Conservation (phyloP, 192 early-diverging fungal species). For the Rhizophagus sp. region DNA sequence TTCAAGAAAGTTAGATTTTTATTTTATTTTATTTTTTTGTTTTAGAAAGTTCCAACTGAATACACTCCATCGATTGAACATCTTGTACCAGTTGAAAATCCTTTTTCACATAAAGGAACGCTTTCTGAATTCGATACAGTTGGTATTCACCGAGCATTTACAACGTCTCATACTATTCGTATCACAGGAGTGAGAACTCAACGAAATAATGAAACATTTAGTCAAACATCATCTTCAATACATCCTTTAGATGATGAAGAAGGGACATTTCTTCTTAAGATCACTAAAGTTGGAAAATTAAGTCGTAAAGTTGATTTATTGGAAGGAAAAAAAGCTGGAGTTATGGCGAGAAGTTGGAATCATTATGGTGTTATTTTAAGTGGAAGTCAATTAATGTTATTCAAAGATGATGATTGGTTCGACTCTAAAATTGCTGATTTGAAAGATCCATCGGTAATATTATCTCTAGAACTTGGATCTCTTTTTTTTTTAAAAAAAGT, state of each 20-base stretch:
- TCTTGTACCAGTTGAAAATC: conserved; percentile 23
- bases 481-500: not conserved
- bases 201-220: not conserved
- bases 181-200: conserved; percentile 38
- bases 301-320: conserved; percentile 72
- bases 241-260: conserved; percentile 17
- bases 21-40: not conserved
- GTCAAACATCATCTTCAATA: not conserved
- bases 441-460: conserved; percentile 1
- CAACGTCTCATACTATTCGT: conserved; percentile 33
- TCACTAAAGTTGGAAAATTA: conserved; percentile 69
- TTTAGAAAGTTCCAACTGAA: conserved; percentile 24
- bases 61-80: conserved; percentile 18
- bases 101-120: conserved; percentile 29
- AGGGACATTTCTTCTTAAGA: conserved; percentile 38
- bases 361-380: conserved; percentile 73
- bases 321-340: conserved; percentile 61
- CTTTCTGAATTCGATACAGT: conserved; percentile 22
- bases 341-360: conserved; percentile 66
- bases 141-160: conserved; percentile 37
- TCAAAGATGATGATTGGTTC: conserved; percentile 57
- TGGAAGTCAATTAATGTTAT: conserved; percentile 75
- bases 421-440: conserved; percentile 39
- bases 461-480: not conserved
- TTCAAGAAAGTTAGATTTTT: too few species aligned